A percentile compares a stretch with the other conserved stretches of the same genome.
phyloP scores from a whole-genome alignment of 1,284 basidiomycete genomes.

The Entoloma clypeatum region DNA sequence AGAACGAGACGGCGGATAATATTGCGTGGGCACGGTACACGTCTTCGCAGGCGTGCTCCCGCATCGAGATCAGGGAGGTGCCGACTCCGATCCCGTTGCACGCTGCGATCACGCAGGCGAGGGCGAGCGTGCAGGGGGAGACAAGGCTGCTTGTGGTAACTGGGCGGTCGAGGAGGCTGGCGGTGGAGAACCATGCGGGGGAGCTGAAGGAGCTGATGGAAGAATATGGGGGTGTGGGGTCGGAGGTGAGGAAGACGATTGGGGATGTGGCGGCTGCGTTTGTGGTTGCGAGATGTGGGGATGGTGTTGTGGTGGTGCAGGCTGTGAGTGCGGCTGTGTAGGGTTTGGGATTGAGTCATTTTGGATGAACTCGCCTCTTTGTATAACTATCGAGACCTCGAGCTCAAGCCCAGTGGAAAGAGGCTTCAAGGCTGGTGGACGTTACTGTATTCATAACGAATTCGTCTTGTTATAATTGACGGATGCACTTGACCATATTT shows the following conservation, averaged over 20 bases:
- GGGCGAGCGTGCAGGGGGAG: conserved; percentile 4
- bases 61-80: conserved; percentile 55
- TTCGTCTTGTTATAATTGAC: too few species aligned
- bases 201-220: conserved; percentile 68
- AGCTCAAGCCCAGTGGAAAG: too few species aligned
- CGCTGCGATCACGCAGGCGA: conserved; percentile 37
- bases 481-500: too few species aligned
- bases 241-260: conserved; percentile 72
- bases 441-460: too few species aligned
- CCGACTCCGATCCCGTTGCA: conserved; percentile 53
- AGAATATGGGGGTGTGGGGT: conserved; percentile 42
- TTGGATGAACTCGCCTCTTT: too few species aligned
- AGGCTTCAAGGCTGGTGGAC: too few species aligned
- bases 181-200: conserved; percentile 55
- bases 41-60: conserved; percentile 37
- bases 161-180: conserved; percentile 68
- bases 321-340: conserved; percentile 36
- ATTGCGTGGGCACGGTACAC: conserved; percentile 56
- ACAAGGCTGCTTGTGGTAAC: conserved; percentile 55
- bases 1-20: conserved; percentile 71
- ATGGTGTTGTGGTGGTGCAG: conserved; percentile 71
- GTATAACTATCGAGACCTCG: too few species aligned
- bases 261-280: conserved; percentile 79
- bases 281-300: conserved; percentile 56
- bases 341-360: too few species aligned